A percentile compares a stretch with the other conserved stretches of the same genome.
Evolutionary conservation across 2,329 filamentous ascomycete species (phyloP).

Genomic region (Sporothrix euskadiensis): DNA sequence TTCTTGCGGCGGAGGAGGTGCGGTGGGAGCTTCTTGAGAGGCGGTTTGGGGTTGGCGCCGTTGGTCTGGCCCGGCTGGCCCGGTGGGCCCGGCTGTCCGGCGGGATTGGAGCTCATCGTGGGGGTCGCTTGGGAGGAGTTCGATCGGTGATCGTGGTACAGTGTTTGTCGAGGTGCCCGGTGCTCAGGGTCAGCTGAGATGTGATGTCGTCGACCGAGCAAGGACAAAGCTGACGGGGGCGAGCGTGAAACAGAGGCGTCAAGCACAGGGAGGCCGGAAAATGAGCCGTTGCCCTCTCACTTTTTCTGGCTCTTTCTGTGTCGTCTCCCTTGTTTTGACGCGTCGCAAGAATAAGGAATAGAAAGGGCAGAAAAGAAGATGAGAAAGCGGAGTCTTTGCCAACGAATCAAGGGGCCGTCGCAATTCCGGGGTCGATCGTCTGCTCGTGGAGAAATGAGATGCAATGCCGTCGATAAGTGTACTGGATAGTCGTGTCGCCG

Average conservation of each 20-base stretch:
- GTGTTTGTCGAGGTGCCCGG: background rate
- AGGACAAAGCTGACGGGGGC: background rate
- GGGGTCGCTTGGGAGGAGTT: background rate
- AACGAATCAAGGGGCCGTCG: background rate
- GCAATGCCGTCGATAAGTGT: background rate
- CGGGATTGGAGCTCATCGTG: constrained; percentile 49
- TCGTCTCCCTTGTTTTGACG: background rate
- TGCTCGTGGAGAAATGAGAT: background rate
- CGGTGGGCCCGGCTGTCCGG: constrained; percentile 39
- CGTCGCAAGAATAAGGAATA: background rate
- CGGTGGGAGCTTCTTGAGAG: constrained; percentile 40
- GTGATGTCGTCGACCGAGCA: background rate
- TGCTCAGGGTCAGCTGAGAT: background rate
- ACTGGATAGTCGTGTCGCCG: background rate
- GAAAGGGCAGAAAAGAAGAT: background rate
- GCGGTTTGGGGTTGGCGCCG: constrained; percentile 26
- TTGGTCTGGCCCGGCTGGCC: constrained; percentile 24
- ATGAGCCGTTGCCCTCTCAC: background rate
- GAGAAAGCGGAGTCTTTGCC: constrained; percentile 2
- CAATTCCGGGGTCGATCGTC: background rate
- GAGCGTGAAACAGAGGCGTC: constrained; percentile 14
- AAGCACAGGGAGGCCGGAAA: background rate
- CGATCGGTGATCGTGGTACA: background rate
- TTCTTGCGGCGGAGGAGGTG: constrained; percentile 48
- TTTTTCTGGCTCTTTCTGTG: background rate